Conservation (phyloP, 257 asterid genomes). For the Knoxia roxburghii region DNA sequence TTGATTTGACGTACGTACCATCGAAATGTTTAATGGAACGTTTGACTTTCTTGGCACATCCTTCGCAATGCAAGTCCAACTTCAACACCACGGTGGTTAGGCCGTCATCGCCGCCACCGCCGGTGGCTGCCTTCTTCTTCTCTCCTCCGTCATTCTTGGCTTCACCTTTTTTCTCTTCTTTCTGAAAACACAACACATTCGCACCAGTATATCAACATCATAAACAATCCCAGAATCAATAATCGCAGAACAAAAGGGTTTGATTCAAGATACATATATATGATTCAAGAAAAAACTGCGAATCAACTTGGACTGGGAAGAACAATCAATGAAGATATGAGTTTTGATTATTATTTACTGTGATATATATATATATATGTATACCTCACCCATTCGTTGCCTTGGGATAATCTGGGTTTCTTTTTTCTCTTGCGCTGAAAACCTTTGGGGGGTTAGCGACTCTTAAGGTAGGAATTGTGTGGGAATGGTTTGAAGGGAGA, state of each 20-base stretch:
- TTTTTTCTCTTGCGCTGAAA: not conserved
- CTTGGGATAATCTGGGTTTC: slow-evolving; percentile 5
- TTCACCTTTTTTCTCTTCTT: slow-evolving; percentile 28
- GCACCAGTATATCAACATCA: not conserved
- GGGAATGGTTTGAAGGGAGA: slow-evolving; percentile 37
- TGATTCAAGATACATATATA: too few species aligned
- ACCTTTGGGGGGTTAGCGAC: not conserved
- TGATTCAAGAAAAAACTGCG: not conserved
- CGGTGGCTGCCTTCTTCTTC: slow-evolving; percentile 29
- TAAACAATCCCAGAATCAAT: not conserved
- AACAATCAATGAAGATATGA: too few species aligned
- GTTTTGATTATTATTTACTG: too few species aligned
- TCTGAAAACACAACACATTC: slow-evolving; percentile 38
- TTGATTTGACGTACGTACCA: too few species aligned
- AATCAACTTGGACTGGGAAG: too few species aligned
- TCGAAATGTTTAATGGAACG: slow-evolving; percentile 47
- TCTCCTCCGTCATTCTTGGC: slow-evolving; percentile 32
- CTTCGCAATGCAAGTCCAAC: slow-evolving; percentile 85
- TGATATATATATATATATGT: too few species aligned
- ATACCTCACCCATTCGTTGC: slow-evolving; percentile 76
- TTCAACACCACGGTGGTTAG: slow-evolving; percentile 48
- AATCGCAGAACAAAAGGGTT: not conserved
- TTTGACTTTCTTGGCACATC: slow-evolving; percentile 86
- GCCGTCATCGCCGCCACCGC: slow-evolving; percentile 25
- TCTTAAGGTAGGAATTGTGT: slow-evolving; percentile 7